Base-by-base conservation (phyloP, 257 asterid species). In the Ajuga chamaepitys region DNA sequence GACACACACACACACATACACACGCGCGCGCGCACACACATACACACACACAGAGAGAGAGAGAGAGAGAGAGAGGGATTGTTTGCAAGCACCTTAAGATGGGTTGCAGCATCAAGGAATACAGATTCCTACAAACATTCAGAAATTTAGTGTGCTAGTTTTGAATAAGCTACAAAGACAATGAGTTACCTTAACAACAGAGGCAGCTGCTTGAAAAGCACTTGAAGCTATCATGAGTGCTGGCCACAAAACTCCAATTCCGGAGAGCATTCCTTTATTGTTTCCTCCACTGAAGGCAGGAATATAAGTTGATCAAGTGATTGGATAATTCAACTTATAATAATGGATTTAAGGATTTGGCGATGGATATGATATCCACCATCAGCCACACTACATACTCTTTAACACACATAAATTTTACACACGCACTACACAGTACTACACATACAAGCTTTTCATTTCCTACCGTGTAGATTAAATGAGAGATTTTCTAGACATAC, bases 191-290 rank as follows among this genome's bases (percentile, higher is more conserved):
- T 90, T 90, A 59, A 82, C 70, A 54, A 90, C 85, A 24, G 97
- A 90, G 13, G 97, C 96, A 67, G 68, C 90, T 21, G 97, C 97
- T 81, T 88, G 97, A 74, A 90, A 88, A 66, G 88, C 88, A 22
- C 85, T 79, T 17, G 97, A 88, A 63, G 83, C 82, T 65, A 88
- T 71, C 97, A 90, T 90, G 67, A 90, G 50, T 26, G 51, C 78
- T 21, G 97, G 97, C 97, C 97, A 90, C 24, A 82, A 14, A 46
- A 83, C 58, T 45, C 84, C 82, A 42, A 88, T 71, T 81, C 96
- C 96, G 56, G 93, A 67, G 6, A 88, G 78, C 93, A 90, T 74
- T 60, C 80, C 80, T 54, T 57, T 75, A 65, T 69, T 70, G 56
- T 57, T 83, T 68, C 91, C 78, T 57, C 96, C 95, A 54, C 97